Conservation (phyloP, 176 grass and related monocot species). For the Carex kokanica region DNA sequence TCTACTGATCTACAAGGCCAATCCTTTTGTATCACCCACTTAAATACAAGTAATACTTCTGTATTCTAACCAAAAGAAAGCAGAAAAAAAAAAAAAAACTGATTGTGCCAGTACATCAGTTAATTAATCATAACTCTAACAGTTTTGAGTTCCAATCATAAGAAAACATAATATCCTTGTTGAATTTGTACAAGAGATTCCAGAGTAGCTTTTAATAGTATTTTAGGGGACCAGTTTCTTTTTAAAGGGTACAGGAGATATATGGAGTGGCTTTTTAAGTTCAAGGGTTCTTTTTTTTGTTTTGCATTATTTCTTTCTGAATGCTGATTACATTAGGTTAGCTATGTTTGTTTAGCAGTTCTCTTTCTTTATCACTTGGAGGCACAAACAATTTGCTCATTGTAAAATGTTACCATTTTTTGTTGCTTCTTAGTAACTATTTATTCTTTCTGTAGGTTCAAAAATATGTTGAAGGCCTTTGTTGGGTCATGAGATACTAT, state of each 20-base stretch:
- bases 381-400: conserved; percentile 14
- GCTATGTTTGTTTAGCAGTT: background rate
- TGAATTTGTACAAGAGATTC: background rate
- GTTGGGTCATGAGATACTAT: conserved; percentile 99
- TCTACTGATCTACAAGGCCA: background rate
- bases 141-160: background rate
- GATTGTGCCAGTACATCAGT: background rate
- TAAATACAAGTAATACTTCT: background rate
- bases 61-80: conserved; percentile 5
- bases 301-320: conserved; percentile 1
- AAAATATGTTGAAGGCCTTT: conserved; percentile 97
- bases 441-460: conserved; percentile 69
- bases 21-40: background rate
- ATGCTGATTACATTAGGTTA: background rate
- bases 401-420: background rate
- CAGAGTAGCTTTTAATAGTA: background rate
- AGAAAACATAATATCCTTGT: background rate
- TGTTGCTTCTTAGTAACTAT: conserved; percentile 21
- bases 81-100: background rate
- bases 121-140: background rate
- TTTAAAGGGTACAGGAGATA: background rate
- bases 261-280: background rate
- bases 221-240: background rate
- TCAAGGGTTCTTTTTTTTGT: background rate
- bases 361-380: background rate